phyloP scores from a whole-genome alignment of 108 stramenopile species.

The Nitzschia sp. region DNA sequence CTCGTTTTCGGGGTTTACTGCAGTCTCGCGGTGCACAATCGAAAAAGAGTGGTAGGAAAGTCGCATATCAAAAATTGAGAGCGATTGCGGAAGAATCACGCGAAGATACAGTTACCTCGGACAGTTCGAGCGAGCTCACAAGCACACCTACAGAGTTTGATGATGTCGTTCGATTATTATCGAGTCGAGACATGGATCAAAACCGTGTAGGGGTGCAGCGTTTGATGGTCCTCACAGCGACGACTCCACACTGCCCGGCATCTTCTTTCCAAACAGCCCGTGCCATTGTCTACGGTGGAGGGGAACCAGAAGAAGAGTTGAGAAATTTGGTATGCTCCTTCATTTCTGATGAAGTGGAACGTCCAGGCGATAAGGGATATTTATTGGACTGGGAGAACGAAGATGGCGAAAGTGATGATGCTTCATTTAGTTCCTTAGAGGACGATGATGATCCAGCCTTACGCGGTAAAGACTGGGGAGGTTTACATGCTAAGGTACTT shows the following conservation, averaged over 20 bases:
- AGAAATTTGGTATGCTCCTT: not conserved
- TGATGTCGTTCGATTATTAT: conserved; percentile 1
- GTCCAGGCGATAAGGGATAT: not conserved
- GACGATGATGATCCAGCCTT: not conserved
- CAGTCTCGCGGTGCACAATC: no score
- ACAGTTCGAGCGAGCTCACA: not conserved
- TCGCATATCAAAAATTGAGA: not conserved
- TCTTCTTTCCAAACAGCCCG: not conserved
- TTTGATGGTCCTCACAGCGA: conserved; percentile 8
- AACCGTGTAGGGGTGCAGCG: conserved; percentile 23
- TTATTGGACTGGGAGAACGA: not conserved
- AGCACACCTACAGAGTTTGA: not conserved
- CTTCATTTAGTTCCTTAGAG: not conserved
- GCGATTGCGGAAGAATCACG: not conserved
- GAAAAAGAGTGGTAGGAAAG: not conserved
- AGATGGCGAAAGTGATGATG: not conserved
- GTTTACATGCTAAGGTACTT: conserved; percentile 10
- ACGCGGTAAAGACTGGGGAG: not conserved
- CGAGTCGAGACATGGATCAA: conserved; percentile 8
- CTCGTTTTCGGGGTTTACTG: no score
- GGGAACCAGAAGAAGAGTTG: conserved; percentile 8
- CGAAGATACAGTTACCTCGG: no score
- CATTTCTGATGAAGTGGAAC: not conserved
- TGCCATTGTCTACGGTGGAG: conserved; percentile 14
- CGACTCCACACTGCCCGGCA: not conserved